A percentile compares a stretch with the other conserved stretches of the same genome.
Evolutionary conservation across 2,329 filamentous ascomycete genomes (phyloP).

Genomic region (Colletotrichum cereale): DNA sequence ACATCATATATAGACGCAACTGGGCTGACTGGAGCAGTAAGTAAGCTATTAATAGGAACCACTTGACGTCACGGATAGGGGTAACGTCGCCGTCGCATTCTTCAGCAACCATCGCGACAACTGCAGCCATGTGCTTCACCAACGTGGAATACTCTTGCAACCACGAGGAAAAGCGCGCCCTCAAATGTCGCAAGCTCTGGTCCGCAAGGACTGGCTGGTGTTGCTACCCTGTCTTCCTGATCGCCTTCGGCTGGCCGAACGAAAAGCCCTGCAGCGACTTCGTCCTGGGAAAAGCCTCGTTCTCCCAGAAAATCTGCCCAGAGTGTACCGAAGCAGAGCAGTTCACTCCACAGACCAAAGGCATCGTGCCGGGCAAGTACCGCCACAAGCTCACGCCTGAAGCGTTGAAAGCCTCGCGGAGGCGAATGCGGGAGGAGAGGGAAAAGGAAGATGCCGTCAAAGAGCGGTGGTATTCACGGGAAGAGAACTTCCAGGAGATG

Average conservation of each 20-base stretch:
- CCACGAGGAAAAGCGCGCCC: conserved; percentile 15
- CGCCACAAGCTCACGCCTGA: conserved; percentile 7
- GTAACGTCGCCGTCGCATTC: background rate
- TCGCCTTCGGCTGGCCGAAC: conserved; percentile 30
- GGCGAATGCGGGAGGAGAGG: conserved; percentile 11
- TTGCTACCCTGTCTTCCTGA: conserved; percentile 20
- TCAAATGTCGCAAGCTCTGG: conserved; percentile 30
- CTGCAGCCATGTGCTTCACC: conserved; percentile 35
- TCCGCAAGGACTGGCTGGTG: conserved; percentile 12
- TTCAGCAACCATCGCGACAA: background rate
- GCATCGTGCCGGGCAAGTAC: conserved; percentile 23
- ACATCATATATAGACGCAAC: background rate
- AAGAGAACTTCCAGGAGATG: background rate
- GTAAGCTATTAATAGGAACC: too few relatives aligned
- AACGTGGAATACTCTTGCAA: conserved; percentile 18
- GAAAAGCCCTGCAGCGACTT: conserved; percentile 23
- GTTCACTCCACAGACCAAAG: conserved; percentile 8
- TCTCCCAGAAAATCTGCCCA: conserved; percentile 8
- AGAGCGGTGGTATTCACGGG: background rate
- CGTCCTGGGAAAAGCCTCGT: background rate
- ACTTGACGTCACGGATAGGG: background rate
- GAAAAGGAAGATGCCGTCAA: conserved; percentile 3
- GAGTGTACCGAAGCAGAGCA: conserved; percentile 26
- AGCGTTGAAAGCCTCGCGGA: conserved; percentile 8
- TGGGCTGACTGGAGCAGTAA: background rate